Conservation (phyloP, 225 moss, liverwort and hornwort species). For the Polytrichum commune region DNA sequence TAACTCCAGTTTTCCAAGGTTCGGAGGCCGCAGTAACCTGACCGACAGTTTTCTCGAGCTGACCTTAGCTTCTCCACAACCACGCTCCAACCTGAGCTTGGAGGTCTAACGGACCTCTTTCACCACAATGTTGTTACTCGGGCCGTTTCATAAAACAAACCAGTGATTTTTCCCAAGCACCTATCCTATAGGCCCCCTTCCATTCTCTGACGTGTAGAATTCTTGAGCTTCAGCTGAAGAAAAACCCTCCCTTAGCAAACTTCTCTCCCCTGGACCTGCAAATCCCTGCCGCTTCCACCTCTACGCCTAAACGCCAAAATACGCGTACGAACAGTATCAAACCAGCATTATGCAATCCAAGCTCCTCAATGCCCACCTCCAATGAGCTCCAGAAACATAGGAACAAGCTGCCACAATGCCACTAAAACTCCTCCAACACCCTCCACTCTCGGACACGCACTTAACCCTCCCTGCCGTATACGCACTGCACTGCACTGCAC, state of each 20-base stretch:
- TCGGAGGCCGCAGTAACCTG: not conserved
- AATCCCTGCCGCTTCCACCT: not conserved
- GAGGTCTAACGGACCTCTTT: no score
- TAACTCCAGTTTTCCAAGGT: not conserved
- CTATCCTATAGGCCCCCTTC: not conserved
- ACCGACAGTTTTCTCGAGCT: not conserved
- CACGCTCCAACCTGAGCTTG: not conserved
- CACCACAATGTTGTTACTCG: no score
- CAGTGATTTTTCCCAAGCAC: not conserved
- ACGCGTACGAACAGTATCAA: not conserved
- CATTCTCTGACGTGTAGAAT: no score
- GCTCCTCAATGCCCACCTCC: not conserved
- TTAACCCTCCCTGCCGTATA: not conserved
- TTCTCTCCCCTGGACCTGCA: not conserved
- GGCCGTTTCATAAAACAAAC: not conserved
- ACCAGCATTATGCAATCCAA: not conserved
- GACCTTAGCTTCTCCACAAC: not conserved
- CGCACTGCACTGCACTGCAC: not conserved
- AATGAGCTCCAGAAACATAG: not conserved
- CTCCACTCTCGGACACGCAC: no score
- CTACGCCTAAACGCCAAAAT: not conserved
- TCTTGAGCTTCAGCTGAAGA: not conserved
- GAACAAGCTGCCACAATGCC: not conserved
- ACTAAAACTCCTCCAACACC: not conserved
- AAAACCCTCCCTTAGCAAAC: not conserved